Conservation (phyloP, 805 yeast species). For the Priceomyces fermenticarens region DNA sequence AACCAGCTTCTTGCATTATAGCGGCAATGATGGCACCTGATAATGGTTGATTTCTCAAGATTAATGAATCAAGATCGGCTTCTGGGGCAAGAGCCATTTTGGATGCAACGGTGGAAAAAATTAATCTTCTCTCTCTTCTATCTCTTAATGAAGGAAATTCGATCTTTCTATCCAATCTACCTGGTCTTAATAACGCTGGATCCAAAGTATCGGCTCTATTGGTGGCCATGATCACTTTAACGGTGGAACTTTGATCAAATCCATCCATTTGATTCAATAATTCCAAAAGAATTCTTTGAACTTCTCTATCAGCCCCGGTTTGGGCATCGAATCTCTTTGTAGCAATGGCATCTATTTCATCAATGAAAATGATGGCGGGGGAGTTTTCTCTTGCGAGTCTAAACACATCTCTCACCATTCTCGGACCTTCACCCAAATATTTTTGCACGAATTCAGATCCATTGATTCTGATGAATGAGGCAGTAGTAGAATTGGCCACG, state of each 20-base stretch:
- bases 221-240: constrained; percentile 98
- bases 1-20: constrained; percentile 99
- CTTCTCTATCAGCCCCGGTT: constrained; percentile 99
- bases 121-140: constrained; percentile 95
- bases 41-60: constrained; percentile 92
- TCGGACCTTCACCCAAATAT: constrained; percentile 98
- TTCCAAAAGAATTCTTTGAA: constrained; percentile 94
- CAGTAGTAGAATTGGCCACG: constrained; percentile 94
- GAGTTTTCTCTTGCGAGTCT: constrained; percentile 96
- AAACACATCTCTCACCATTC: constrained; percentile 99
- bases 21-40: constrained; percentile 99
- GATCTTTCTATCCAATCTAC: constrained; percentile 96
- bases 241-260: constrained; percentile 91
- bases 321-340: constrained; percentile 99
- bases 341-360: constrained; percentile 98
- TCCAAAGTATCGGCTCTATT: constrained; percentile 99
- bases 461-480: constrained; percentile 92
- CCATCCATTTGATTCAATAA: constrained; percentile 99
- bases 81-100: constrained; percentile 98
- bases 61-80: constrained; percentile 90
- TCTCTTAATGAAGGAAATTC: constrained; percentile 96
- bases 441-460: constrained; percentile 99
- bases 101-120: constrained; percentile 93
- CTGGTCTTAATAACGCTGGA: constrained; percentile 97
- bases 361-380: constrained; percentile 95